phyloP scores from a whole-genome alignment of 306 rosid species.

The Rubus parviflorus region DNA sequence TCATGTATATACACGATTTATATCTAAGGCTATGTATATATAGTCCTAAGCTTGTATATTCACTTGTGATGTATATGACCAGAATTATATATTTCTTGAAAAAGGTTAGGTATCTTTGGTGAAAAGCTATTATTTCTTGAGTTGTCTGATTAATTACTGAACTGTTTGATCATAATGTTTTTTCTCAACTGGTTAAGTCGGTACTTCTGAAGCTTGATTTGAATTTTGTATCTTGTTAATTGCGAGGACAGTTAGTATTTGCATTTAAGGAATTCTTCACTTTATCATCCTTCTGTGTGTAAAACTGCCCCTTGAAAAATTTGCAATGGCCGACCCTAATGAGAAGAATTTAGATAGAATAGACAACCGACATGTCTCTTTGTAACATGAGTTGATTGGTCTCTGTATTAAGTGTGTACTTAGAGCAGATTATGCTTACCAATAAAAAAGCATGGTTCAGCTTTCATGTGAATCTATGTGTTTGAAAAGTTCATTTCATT shows the following conservation, averaged over 20 bases:
- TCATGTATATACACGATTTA: background rate
- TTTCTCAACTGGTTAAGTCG: background rate
- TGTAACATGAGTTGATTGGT: background rate
- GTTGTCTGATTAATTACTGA: background rate
- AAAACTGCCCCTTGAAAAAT: background rate
- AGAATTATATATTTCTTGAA: background rate
- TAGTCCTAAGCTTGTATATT: background rate
- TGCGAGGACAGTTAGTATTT: background rate
- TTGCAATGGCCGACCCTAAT: background rate
- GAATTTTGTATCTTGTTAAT: conserved; percentile 2
- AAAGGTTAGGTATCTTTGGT: background rate
- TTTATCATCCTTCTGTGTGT: background rate
- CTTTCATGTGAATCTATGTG: background rate
- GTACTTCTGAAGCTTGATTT: background rate
- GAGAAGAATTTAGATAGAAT: background rate
- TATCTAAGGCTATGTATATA: background rate
- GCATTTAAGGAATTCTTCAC: background rate
- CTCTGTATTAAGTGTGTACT: background rate
- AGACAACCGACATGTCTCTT: background rate
- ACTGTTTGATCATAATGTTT: background rate
- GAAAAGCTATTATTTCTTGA: background rate
- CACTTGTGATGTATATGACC: background rate
- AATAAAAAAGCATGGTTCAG: background rate
- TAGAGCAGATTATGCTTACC: background rate
- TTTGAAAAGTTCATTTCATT: background rate